A percentile compares a stretch with the other conserved stretches of the same genome.
Evolutionary conservation across 305 asterid species (phyloP).

Genomic region (Plantago lanceolata): DNA sequence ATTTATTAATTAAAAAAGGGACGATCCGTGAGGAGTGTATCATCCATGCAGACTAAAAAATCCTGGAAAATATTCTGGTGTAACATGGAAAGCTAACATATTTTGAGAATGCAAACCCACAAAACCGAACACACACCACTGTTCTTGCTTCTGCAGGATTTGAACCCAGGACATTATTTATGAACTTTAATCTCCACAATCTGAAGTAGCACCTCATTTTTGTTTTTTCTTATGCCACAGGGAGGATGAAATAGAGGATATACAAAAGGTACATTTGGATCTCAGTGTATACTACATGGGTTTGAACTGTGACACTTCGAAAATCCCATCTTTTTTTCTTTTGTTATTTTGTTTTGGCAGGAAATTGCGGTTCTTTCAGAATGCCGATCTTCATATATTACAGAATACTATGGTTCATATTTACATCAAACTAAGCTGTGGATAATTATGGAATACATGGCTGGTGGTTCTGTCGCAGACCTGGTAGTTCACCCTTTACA

Average conservation of each 20-base stretch:
- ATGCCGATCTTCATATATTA: conserved; percentile 86
- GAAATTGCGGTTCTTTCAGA: conserved; percentile 92
- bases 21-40: too few relatives aligned
- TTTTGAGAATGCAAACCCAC: too few relatives aligned
- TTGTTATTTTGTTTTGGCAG: conserved; percentile 38
- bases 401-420: conserved; percentile 85
- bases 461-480: conserved; percentile 99
- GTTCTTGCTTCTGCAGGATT: too few relatives aligned
- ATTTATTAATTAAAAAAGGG: too few relatives aligned
- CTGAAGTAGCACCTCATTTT: conserved; percentile 23
- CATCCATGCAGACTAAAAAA: too few relatives aligned
- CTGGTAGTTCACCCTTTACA: conserved; percentile 48
- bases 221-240: conserved; percentile 38
- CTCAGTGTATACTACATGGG: conserved; percentile 17
- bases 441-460: conserved; percentile 98
- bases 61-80: too few relatives aligned
- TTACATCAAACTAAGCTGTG: conserved; percentile 81
- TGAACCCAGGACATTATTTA: too few relatives aligned
- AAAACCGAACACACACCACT: too few relatives aligned
- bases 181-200: not conserved
- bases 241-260: conserved; percentile 96
- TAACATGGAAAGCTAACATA: too few relatives aligned
- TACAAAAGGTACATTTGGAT: conserved; percentile 69
- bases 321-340: conserved; percentile 24
- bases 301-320: conserved; percentile 18